phyloP scores from a whole-genome alignment of 139 green algal species.

The Eudorina sp. region DNA sequence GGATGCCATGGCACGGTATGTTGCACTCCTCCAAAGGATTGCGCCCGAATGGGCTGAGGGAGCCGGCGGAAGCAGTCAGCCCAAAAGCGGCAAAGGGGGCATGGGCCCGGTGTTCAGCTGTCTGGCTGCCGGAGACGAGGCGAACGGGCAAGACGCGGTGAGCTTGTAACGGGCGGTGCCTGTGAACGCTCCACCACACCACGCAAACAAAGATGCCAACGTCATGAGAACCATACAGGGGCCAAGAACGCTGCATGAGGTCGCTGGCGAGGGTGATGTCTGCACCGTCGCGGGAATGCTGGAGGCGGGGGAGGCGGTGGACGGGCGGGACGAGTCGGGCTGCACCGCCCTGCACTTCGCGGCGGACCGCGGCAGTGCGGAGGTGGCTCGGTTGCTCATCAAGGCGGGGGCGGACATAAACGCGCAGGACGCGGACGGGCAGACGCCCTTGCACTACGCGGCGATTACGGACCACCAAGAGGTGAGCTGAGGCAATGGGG shows the following conservation, averaged over 20 bases:
- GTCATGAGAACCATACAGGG: constrained; percentile 12
- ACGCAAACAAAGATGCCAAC: not conserved
- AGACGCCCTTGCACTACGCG: constrained; percentile 74
- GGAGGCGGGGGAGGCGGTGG: constrained; percentile 5
- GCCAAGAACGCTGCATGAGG: constrained; percentile 44
- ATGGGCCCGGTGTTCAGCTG: constrained; percentile 54
- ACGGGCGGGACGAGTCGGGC: constrained; percentile 42
- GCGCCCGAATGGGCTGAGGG: constrained; percentile 5
- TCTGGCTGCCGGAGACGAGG: constrained; percentile 31
- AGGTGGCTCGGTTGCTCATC: constrained; percentile 65
- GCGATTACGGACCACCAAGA: constrained; percentile 62
- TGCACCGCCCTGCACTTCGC: constrained; percentile 85
- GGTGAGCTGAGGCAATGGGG: no score
- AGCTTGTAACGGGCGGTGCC: not conserved
- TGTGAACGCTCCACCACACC: not conserved
- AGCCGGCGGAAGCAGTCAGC: not conserved
- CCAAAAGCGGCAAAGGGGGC: not conserved
- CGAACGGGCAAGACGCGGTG: not conserved
- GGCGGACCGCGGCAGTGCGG: constrained; percentile 68
- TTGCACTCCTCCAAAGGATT: not conserved
- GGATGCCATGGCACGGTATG: constrained; percentile 17
- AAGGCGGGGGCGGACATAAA: constrained; percentile 64
- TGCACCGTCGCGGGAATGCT: constrained; percentile 24
- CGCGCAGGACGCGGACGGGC: constrained; percentile 64
- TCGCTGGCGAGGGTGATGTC: constrained; percentile 49